phyloP scores from a whole-genome alignment of 352 stramenopile species.

The Phytophthora podocarpi region DNA sequence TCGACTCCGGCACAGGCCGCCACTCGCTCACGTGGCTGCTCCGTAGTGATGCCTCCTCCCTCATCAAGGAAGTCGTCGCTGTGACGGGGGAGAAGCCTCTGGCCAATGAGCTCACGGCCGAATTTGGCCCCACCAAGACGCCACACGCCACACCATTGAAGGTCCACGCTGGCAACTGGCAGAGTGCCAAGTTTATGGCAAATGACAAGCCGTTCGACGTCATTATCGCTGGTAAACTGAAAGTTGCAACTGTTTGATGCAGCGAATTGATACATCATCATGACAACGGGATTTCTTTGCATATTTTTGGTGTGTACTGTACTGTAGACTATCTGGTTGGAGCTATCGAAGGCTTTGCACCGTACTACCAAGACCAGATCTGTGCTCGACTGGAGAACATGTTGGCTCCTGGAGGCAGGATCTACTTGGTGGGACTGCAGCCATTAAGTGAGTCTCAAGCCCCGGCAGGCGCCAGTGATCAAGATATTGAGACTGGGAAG shows the following conservation, averaged over 20 bases:
- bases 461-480: conserved; percentile 13
- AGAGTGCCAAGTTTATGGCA: conserved; percentile 65
- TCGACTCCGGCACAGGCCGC: conserved; percentile 90
- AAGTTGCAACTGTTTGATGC: conserved; percentile 1
- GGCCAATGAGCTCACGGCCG: conserved; percentile 42
- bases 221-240: conserved; percentile 61
- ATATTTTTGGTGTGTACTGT: conserved; percentile 5
- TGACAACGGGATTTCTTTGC: too few species aligned
- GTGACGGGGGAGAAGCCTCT: conserved; percentile 76
- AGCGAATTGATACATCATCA: too few species aligned
- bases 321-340: conserved; percentile 90
- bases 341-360: conserved; percentile 92
- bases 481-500: conserved; percentile 39
- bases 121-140: conserved; percentile 41
- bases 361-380: conserved; percentile 87
- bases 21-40: conserved; percentile 91
- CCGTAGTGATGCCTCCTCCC: conserved; percentile 21
- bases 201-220: conserved; percentile 72
- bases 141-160: conserved; percentile 38
- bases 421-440: conserved; percentile 91
- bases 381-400: conserved; percentile 67
- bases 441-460: conserved; percentile 74
- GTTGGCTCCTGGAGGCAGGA: conserved; percentile 79
- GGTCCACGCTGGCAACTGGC: conserved; percentile 77
- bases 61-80: conserved; percentile 55